Evolutionary conservation across 352 stramenopile species (phyloP).

Genomic region (Pythium rhizo-oryzae): DNA sequence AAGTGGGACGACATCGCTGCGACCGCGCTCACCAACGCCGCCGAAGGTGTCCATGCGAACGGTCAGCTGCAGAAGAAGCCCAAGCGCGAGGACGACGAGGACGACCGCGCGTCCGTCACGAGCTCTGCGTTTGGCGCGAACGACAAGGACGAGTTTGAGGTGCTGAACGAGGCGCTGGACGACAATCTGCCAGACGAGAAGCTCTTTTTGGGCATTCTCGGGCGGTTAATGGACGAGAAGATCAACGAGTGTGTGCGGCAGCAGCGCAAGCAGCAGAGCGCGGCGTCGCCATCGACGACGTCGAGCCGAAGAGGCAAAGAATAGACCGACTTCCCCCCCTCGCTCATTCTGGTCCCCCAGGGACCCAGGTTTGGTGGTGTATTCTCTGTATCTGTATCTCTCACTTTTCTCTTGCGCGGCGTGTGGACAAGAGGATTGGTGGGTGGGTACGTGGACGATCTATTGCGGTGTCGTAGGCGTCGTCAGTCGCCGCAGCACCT

Average conservation of each 20-base stretch:
- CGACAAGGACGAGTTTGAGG: constrained; percentile 79
- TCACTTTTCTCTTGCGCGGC: neutral
- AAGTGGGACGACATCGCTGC: constrained; percentile 65
- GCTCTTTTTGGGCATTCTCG: constrained; percentile 68
- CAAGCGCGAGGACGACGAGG: constrained; percentile 21
- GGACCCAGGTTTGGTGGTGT: constrained; percentile 7
- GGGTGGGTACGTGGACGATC: too few relatives aligned
- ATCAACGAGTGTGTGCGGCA: constrained; percentile 38
- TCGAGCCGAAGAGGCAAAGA: constrained; percentile 16
- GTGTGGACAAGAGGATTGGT: neutral
- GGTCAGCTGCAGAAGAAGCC: constrained; percentile 26
- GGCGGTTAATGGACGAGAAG: constrained; percentile 68
- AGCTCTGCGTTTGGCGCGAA: constrained; percentile 35
- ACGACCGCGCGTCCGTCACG: constrained; percentile 27
- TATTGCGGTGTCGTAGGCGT: constrained; percentile 2
- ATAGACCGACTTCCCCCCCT: constrained; percentile 10
- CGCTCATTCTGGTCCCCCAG: neutral
- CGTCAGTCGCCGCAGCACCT: constrained; percentile 33
- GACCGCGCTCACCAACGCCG: constrained; percentile 50
- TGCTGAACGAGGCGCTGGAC: constrained; percentile 66
- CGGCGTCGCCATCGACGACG: neutral
- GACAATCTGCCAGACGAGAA: constrained; percentile 69
- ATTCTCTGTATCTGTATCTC: neutral
- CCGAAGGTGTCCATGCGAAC: constrained; percentile 20
- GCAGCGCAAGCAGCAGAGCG: constrained; percentile 1